These are phyloP conservation scores for Lagenaria siceraria DNA, from an alignment of 306 rosid genomes.

Conservation along the genomic window DNA sequence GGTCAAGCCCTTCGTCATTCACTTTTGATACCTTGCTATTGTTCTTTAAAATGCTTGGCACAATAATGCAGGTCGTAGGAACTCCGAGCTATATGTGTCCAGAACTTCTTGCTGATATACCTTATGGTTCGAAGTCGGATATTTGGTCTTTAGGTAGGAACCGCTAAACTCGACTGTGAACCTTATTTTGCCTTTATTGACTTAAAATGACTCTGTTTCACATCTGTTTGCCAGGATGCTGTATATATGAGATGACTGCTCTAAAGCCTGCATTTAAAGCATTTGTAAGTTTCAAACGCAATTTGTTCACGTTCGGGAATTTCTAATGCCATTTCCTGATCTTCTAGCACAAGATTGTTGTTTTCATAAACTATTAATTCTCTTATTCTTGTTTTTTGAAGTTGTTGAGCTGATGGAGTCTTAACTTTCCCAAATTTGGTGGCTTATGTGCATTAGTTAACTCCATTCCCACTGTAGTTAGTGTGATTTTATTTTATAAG, in stretches of 20 bases:
- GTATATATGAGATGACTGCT: conserved; percentile 85
- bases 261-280: conserved; percentile 93
- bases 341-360: background rate
- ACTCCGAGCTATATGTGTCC: conserved; percentile 99
- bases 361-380: background rate
- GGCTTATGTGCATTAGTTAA: background rate
- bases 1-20: background rate
- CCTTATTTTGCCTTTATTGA: conserved; percentile 1
- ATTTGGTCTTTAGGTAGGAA: conserved; percentile 94
- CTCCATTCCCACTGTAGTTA: background rate
- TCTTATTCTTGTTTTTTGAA: background rate
- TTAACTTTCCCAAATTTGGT: background rate
- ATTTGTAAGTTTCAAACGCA: conserved; percentile 52
- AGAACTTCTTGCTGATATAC: conserved; percentile 99
- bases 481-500: background rate
- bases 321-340: background rate
- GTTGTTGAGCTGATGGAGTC: background rate
- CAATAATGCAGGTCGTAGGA: conserved; percentile 72
- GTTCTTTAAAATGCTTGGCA: background rate
- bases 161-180: background rate
- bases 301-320: background rate
- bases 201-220: conserved; percentile 2
- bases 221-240: conserved; percentile 59
- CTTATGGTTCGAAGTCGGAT: conserved; percentile 96
- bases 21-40: conserved; percentile 1